A percentile compares a stretch with the other conserved stretches of the same genome.
Conservation (phyloP, 345 rosid species). For the Angophora floribunda region DNA sequence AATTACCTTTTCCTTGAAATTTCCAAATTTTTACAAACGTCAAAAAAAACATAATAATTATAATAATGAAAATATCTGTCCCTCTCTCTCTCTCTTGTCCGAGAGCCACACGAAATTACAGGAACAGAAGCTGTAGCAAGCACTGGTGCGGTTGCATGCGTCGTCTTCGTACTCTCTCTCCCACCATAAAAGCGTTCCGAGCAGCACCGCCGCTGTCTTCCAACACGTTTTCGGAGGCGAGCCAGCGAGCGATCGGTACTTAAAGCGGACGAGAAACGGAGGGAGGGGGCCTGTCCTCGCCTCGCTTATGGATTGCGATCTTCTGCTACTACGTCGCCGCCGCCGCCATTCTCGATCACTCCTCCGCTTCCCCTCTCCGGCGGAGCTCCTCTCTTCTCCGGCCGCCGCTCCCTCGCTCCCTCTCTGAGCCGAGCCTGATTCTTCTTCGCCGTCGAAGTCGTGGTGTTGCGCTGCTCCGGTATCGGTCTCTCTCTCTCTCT, state of each 20-base stretch:
- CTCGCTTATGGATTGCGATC: slow-evolving; percentile 25
- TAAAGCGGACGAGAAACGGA: not conserved
- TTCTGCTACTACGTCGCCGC: not conserved
- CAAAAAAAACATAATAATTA: not conserved
- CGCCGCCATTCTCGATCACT: slow-evolving; percentile 1
- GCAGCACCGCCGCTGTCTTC: not conserved
- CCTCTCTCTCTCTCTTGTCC: not conserved
- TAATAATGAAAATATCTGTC: not conserved
- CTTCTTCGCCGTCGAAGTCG: not conserved
- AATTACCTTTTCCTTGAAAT: not conserved
- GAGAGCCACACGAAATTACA: not conserved
- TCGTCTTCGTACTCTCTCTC: slow-evolving; percentile 11
- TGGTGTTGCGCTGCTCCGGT: not conserved
- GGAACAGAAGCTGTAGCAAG: not conserved
- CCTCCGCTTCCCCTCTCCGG: slow-evolving; percentile 22
- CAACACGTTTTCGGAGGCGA: not conserved
- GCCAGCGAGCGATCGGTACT: not conserved
- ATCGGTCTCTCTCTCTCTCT: not conserved
- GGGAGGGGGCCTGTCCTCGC: not conserved
- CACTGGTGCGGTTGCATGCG: not conserved
- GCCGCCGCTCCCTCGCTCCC: not conserved
- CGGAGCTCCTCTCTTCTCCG: slow-evolving; percentile 14
- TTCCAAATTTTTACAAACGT: not conserved
- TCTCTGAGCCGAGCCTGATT: not conserved
- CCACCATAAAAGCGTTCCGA: slow-evolving; percentile 9